phyloP scores from a whole-genome alignment of 768 basidiomycete genomes.

The Pisolithus sp. region DNA sequence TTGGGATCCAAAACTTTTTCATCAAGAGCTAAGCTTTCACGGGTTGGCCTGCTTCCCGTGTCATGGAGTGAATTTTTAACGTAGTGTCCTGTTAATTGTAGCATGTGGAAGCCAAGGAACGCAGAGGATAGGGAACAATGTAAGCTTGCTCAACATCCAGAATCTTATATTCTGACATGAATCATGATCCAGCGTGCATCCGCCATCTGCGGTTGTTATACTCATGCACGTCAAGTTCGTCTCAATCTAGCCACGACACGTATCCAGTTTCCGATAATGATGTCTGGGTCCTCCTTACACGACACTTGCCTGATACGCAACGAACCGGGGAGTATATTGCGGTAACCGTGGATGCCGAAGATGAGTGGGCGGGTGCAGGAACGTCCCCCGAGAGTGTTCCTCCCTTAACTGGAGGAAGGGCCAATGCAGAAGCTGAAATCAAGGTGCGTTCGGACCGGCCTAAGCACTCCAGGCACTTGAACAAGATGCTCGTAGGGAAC shows the following conservation, averaged over 20 bases:
- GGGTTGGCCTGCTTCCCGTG: slow-evolving; percentile 41
- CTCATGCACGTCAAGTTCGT: slow-evolving; percentile 3
- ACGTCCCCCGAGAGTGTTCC: neutral
- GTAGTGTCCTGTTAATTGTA: slow-evolving; percentile 7
- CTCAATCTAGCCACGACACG: neutral
- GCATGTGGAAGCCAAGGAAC: slow-evolving; percentile 43
- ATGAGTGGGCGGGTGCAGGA: slow-evolving; percentile 31
- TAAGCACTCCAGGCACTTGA: neutral
- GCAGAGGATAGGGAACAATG: slow-evolving; percentile 22
- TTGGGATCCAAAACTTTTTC: slow-evolving; percentile 73
- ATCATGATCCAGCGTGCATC: slow-evolving; percentile 31
- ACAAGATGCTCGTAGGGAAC: slow-evolving; percentile 19
- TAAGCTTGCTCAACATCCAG: slow-evolving; percentile 18
- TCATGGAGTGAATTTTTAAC: neutral
- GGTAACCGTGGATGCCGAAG: slow-evolving; percentile 36
- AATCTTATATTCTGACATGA: neutral
- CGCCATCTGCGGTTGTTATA: slow-evolving; percentile 40
- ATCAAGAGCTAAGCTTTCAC: slow-evolving; percentile 48
- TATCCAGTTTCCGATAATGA: slow-evolving; percentile 31
- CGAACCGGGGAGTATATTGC: slow-evolving; percentile 64
- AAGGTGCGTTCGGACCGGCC: slow-evolving; percentile 26
- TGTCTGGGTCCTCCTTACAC: slow-evolving; percentile 76
- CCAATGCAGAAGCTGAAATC: slow-evolving; percentile 26
- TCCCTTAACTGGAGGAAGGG: slow-evolving; percentile 14
- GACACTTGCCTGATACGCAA: slow-evolving; percentile 62